Conservation (phyloP, 768 basidiomycete species). For the Rhodotorula babjevae region DNA sequence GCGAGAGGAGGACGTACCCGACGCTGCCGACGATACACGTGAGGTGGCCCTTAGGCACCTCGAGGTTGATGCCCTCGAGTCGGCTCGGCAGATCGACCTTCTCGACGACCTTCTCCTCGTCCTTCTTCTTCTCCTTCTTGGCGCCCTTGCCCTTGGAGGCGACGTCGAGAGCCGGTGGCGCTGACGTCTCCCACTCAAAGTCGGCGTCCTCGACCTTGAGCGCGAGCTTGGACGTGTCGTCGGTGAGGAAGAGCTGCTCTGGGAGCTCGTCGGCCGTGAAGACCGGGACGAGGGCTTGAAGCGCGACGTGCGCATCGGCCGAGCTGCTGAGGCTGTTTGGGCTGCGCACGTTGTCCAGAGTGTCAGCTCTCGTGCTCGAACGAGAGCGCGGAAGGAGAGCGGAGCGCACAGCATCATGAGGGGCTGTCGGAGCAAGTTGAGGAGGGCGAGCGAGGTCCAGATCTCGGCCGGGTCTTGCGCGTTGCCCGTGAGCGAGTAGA, state of each 20-base stretch:
- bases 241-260: constrained; percentile 45
- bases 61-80: constrained; percentile 60
- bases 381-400: no score
- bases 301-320: constrained; percentile 75
- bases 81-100: constrained; percentile 54
- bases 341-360: no score
- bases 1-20: constrained; percentile 6
- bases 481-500: constrained; percentile 70
- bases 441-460: constrained; percentile 78
- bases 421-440: constrained; percentile 59
- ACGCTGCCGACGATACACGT: constrained; percentile 79
- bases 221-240: constrained; percentile 52
- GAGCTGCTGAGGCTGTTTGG: constrained; percentile 22
- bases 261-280: constrained; percentile 75
- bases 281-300: constrained; percentile 64
- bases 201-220: constrained; percentile 23
- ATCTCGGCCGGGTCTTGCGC: constrained; percentile 62
- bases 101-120: not conserved
- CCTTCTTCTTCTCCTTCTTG: constrained; percentile 18
- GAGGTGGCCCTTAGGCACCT: constrained; percentile 68
- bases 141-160: constrained; percentile 6
- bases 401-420: constrained; percentile 27
- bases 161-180: constrained; percentile 43
- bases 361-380: no score
- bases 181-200: constrained; percentile 30